Percentiles rank a stretch among this genome's conserved stretches.
phyloP scores from a whole-genome alignment of 2,329 filamentous ascomycete genomes.

The Amauroascus verrucosus region DNA sequence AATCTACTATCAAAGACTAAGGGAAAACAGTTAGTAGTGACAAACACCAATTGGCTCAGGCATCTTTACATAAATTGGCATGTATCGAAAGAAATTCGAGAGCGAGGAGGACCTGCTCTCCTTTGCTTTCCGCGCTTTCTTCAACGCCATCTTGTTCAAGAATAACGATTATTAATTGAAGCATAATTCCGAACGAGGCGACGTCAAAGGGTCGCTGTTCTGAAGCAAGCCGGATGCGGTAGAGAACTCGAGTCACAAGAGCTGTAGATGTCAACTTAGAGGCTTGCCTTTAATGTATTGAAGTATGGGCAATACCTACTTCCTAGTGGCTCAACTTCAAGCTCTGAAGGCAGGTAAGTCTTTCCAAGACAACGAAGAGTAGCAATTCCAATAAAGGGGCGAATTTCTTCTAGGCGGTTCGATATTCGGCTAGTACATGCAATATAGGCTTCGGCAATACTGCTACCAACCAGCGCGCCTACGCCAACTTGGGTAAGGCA shows the following conservation, averaged over 20 bases:
- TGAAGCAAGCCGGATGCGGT: slow-evolving; percentile 77
- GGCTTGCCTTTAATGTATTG: neutral
- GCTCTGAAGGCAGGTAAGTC: slow-evolving; percentile 58
- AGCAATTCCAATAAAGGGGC: slow-evolving; percentile 77
- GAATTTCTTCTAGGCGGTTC: slow-evolving; percentile 60
- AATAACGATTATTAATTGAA: slow-evolving; percentile 71
- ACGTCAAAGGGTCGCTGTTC: slow-evolving; percentile 91
- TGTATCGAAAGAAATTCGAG: slow-evolving; percentile 85
- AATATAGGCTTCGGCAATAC: slow-evolving; percentile 67
- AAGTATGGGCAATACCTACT: slow-evolving; percentile 32
- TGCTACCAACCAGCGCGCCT: slow-evolving; percentile 68
- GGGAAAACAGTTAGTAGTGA: slow-evolving; percentile 14
- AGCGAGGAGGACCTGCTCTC: slow-evolving; percentile 79
- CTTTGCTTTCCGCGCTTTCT: slow-evolving; percentile 56
- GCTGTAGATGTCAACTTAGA: slow-evolving; percentile 23
- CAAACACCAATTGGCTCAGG: slow-evolving; percentile 6
- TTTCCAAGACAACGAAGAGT: slow-evolving; percentile 70
- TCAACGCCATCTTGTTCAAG: slow-evolving; percentile 68
- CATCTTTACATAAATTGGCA: slow-evolving; percentile 55
- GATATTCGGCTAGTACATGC: slow-evolving; percentile 67
- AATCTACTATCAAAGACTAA: slow-evolving; percentile 57
- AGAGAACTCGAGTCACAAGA: slow-evolving; percentile 77
- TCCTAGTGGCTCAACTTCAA: slow-evolving; percentile 71
- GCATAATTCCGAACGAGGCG: slow-evolving; percentile 74
- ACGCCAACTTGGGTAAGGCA: slow-evolving; percentile 66